Evolutionary conservation across 2,329 filamentous ascomycete genomes (phyloP), one percentile per base, ranked within the genome.

Genomic region (Cytospora mali): DNA sequence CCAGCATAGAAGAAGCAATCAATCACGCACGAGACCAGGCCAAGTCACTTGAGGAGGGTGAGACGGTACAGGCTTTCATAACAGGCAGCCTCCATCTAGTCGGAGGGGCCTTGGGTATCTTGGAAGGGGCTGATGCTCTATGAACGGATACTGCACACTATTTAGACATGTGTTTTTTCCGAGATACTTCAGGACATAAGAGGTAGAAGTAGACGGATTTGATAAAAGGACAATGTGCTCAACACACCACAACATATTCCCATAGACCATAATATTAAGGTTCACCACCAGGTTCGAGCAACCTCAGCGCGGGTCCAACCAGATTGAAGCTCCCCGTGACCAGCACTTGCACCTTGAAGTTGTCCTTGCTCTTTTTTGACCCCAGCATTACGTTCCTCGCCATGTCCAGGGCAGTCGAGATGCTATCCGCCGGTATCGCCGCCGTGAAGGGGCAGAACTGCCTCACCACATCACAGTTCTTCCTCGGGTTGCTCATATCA

Each of bases 301-400:
- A 78, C 2, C 77, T 77, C 67, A 85, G 69, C 11, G 79, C 80
- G 14, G 81, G 83, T 0, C 86, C 86, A 0, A 88, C 83, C 1
- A 89, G 76, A 71, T 88, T 85, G 66, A 89, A 73, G 71, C 86
- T 88, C 2, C 87, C 86, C 4, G 86, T 88, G 55, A 88, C 77
- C 28, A 87, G 54, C 6, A 64, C 71, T 51, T 73, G 62, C 29
- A 72, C 69, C 35, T 69, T 66, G 53, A 64, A 48, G 16, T 55
- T 54, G n/a, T 50, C 55, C 51, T 68, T 33, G 48, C 29, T 62
- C 25, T 68, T 59, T 29, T 49, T 53, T 1, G 60, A 46, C 33
- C 56, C 55, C 2, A 35, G 33, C 14, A 68, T 53, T 4, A 62
- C 23, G n/a, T 29, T 42, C 49, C 50, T 61, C 39, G 58, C 39